Conservation (phyloP, 2,329 filamentous ascomycete genomes). For the Akanthomyces uredinophilus region DNA sequence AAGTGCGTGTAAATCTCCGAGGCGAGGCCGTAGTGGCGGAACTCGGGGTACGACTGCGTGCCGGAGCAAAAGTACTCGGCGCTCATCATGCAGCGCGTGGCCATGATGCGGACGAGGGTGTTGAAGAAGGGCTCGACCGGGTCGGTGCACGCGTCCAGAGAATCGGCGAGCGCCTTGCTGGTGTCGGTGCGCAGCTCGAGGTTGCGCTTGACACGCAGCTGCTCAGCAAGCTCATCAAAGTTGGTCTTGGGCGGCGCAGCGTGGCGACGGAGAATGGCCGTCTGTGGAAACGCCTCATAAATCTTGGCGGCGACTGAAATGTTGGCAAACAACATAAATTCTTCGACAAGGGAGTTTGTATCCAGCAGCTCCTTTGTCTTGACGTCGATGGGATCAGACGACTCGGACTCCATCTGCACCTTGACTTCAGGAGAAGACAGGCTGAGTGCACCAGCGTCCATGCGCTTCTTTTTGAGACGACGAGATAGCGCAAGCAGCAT, state of each 20-base stretch:
- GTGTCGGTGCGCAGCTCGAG: constrained; percentile 78
- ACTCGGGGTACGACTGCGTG: constrained; percentile 87
- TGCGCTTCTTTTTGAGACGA: constrained; percentile 88
- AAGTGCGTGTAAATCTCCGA: constrained; percentile 98
- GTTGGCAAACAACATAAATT: constrained; percentile 99
- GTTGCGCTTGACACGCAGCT: constrained; percentile 80
- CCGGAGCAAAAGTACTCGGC: constrained; percentile 98
- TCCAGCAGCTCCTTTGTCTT: constrained; percentile 92
- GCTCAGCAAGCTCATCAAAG: constrained; percentile 88
- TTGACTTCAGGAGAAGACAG: constrained; percentile 97
- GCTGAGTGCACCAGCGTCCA: constrained; percentile 92
- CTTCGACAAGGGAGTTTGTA: constrained; percentile 95
- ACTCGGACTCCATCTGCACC: constrained; percentile 91
- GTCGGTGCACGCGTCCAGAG: constrained; percentile 80
- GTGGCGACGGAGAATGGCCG: constrained; percentile 87
- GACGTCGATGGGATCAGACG: constrained; percentile 91
- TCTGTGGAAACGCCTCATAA: constrained; percentile 89
- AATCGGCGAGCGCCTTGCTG: constrained; percentile 89
- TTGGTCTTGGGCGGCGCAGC: constrained; percentile 89
- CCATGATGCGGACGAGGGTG: constrained; percentile 93
- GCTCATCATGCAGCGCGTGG: constrained; percentile 98
- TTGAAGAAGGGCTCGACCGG: constrained; percentile 90
- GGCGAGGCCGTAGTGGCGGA: constrained; percentile 93
- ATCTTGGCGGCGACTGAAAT: constrained; percentile 88
- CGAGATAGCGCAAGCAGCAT: constrained; percentile 83